Evolutionary conservation across 2,329 filamentous ascomycete species (phyloP), one percentile per base, ranked within the genome.

Genomic region (Microascus cirrosus): DNA sequence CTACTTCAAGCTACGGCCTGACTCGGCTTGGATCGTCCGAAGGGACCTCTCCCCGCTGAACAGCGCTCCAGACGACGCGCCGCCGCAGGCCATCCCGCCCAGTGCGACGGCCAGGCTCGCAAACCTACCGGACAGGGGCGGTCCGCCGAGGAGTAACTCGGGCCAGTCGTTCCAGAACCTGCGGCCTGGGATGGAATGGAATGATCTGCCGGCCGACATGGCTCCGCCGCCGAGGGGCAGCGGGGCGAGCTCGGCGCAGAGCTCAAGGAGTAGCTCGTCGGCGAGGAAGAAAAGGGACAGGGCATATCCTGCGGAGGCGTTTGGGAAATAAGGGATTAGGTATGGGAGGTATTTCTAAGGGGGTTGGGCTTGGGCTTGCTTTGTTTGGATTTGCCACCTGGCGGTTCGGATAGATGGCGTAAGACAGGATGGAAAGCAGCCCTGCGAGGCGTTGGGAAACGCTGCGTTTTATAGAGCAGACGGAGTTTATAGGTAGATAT

Each of bases 191-290:
- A 81, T 70, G 34, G 83, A 86, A 65, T 86, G 83, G 83, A 86
- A 86, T 69, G 83, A 86, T 65, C 65, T 86, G 11, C 83, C 83
- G 0, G 73, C 75, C 11, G 83, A 86, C 56, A 84, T 85, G 80
- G 68, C 78, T 12, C 62, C 69, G 45, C 65, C 66, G n/a, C 64
- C 57, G 11, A 66, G 64, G 56, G 63, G 64, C 51, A 69, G 59
- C 51, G 56, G 62, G n/a, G 48, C 58, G 39, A 66, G 62, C 0
- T 78, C 76, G 2, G 69, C 69, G 22, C 68, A 75, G 1, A 82
- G 77, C 65, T 84, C 81, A 34, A 73, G 81, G 54, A 83, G 81
- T 65, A 83, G 77, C 67, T 81, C 78, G 2, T 68, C 73, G 2
- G 72, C 67, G 22, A 71, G 77, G 48, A 83, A 81, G 71, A 84